Evolutionary conservation across 2,329 filamentous ascomycete species (phyloP).

Genomic region (Xylariaceae sp.): DNA sequence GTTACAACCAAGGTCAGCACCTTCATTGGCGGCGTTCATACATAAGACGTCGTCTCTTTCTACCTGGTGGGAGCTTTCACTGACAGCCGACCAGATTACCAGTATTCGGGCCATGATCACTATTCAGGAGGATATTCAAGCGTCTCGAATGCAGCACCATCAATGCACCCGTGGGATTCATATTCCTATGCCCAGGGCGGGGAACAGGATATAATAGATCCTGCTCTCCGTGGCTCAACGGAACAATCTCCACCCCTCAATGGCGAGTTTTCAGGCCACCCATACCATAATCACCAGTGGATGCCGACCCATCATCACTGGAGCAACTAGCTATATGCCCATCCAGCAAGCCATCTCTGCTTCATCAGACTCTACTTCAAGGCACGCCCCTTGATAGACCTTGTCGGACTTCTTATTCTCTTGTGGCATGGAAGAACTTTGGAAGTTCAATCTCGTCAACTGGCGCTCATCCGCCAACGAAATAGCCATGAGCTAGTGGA

Average conservation of each 20-base stretch:
- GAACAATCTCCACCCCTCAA: conserved; percentile 23
- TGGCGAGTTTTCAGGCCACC: conserved; percentile 22
- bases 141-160: conserved; percentile 19
- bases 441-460: no score
- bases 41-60: not conserved
- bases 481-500: no score
- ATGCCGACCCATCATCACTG: conserved; percentile 26
- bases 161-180: conserved; percentile 24
- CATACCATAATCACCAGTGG: conserved; percentile 21
- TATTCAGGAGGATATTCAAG: conserved; percentile 21
- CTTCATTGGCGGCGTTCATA: no score
- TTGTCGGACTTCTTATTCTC: no score
- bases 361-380: no score
- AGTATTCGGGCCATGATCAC: conserved; percentile 24
- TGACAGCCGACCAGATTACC: conserved; percentile 26
- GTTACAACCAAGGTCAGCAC: conserved; percentile 24
- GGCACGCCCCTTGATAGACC: no score
- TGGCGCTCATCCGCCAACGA: no score
- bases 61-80: conserved; percentile 4
- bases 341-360: no score
- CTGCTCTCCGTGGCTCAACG: conserved; percentile 23
- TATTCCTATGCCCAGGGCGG: conserved; percentile 22
- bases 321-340: conserved; percentile 20
- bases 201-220: conserved; percentile 29
- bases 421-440: no score